These are phyloP conservation scores for Vaccinium darrowii DNA, from an alignment of 148 eudicot genomes.

Conservation along the genomic window DNA sequence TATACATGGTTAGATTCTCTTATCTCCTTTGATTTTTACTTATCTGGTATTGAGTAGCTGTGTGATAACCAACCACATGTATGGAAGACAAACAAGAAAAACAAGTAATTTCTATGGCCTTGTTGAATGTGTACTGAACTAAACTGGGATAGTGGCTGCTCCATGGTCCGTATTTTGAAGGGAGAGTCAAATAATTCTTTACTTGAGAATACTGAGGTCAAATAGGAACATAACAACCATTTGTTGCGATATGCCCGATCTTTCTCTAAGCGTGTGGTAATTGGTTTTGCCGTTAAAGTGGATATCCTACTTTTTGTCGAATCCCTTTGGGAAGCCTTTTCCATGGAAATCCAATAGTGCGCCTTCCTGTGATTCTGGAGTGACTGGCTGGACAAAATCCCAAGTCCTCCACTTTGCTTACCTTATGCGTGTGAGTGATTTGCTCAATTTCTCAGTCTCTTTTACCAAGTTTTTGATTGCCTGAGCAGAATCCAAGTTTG, in stretches of 20 bases:
- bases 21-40: neutral
- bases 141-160: neutral
- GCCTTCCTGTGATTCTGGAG: neutral
- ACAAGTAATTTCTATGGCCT: neutral
- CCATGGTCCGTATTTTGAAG: neutral
- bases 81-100: neutral
- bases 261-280: neutral
- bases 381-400: neutral
- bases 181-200: neutral
- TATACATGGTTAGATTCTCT: constrained; percentile 71
- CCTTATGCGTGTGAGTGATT: neutral
- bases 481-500: neutral
- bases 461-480: neutral
- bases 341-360: neutral
- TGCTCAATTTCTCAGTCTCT: neutral
- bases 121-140: neutral
- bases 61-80: neutral
- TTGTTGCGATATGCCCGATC: neutral
- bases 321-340: constrained; percentile 3
- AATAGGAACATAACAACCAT: neutral
- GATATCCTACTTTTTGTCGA: neutral
- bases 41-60: neutral
- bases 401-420: neutral
- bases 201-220: neutral
- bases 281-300: neutral